Evolutionary conservation across 108 stramenopile genomes (phyloP).

Genomic region (Cyclotella sp.): DNA sequence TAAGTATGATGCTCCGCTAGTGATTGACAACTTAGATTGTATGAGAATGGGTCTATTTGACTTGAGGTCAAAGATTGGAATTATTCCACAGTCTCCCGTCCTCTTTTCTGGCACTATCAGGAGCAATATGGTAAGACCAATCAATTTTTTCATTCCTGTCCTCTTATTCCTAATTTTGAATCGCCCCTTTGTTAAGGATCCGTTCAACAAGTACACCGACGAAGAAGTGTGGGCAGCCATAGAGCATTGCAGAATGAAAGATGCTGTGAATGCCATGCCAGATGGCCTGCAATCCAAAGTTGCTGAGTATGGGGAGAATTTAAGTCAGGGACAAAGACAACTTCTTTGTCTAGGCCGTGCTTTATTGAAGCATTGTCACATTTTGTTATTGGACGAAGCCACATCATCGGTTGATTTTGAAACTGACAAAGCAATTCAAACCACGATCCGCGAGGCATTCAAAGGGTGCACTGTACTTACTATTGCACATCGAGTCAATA

Average conservation of each 20-base stretch:
- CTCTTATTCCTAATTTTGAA: not conserved
- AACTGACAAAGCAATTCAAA: slow-evolving; percentile 87
- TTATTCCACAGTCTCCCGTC: slow-evolving; percentile 95
- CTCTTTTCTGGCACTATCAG: slow-evolving; percentile 91
- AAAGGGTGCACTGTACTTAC: slow-evolving; percentile 79
- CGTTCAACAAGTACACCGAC: slow-evolving; percentile 72
- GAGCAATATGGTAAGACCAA: slow-evolving; percentile 63
- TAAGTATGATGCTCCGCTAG: slow-evolving; percentile 64
- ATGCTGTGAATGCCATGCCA: slow-evolving; percentile 66
- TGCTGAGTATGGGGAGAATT: slow-evolving; percentile 92
- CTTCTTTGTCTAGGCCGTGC: slow-evolving; percentile 94
- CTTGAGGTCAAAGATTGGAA: slow-evolving; percentile 83
- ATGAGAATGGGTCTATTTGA: slow-evolving; percentile 81
- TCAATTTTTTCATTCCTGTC: not conserved
- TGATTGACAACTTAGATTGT: slow-evolving; percentile 91
- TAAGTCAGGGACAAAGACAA: slow-evolving; percentile 91
- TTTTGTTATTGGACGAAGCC: slow-evolving; percentile 92
- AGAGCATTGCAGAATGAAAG: slow-evolving; percentile 72
- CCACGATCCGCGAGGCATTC: slow-evolving; percentile 75
- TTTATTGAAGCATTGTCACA: slow-evolving; percentile 72
- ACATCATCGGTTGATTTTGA: slow-evolving; percentile 88
- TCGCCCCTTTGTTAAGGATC: slow-evolving; percentile 57
- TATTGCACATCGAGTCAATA: slow-evolving; percentile 95
- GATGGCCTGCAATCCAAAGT: slow-evolving; percentile 74
- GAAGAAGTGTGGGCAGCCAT: slow-evolving; percentile 76